Evolutionary conservation across 306 rosid genomes (phyloP), one percentile per base, ranked within the genome.

Genomic region (Rosa multiflora): DNA sequence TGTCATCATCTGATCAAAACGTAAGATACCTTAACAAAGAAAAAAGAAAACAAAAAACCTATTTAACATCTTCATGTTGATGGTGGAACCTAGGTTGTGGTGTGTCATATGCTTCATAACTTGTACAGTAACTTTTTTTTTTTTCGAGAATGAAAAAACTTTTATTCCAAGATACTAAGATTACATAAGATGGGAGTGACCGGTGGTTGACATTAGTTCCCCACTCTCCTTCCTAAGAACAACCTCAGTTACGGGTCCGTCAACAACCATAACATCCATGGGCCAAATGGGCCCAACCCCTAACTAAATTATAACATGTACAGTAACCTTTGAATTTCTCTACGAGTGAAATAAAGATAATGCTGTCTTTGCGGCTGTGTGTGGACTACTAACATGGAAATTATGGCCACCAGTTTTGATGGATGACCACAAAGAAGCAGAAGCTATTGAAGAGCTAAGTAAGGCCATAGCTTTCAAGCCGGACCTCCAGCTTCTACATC

Each of bases 381-480:
- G 18, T 13, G 15, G 44, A 71, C 75, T 81, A 77, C 86, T 87
- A 66, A 92, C 88, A 42, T 46, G 68, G 78, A 56, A 85, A 81
- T 76, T 77, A 6, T 90, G 52, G 70, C 63, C 44, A 51, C 83
- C 90, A 93, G 98, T 93, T 87, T 79, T 93, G 76, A 93, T 93
- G 98, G 98, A 93, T 83, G 98, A 93, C 85, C 97, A 89, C 76
- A 88, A 87, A 87, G 98, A 93, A 88, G 83, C 67, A 21, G 98
- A 91, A 76, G 98, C 98, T 64, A 93, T 93, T 61, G 81, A 58
- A 73, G 98, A 91, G 84, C 96, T 93, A 64, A 74, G 90, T 29
- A 90, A 85, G 81, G 97, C 95, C 80, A 88, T 93, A 43, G 64
- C 85, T 59, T 93, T 93, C 82, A 93, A 86, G 86, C 96, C 92